A percentile compares a stretch with the other conserved stretches of the same genome.
phyloP scores from a whole-genome alignment of 495 filamentous ascomycete species.

The Pyronema domesticum region DNA sequence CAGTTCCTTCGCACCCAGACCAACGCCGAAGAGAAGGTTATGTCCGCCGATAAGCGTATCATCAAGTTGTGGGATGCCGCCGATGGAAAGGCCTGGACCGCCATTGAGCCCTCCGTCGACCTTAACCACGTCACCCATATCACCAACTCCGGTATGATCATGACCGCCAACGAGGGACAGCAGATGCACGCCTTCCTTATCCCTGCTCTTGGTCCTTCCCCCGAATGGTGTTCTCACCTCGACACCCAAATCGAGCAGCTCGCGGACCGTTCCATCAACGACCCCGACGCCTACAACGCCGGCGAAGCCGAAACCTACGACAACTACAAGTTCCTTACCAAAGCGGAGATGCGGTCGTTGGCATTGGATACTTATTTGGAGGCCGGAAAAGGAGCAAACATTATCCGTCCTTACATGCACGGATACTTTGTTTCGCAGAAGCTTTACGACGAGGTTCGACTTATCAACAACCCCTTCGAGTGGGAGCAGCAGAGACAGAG shows the following conservation, averaged over 20 bases:
- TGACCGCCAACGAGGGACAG: constrained; percentile 88
- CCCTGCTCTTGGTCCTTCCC: constrained; percentile 78
- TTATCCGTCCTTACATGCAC: constrained; percentile 92
- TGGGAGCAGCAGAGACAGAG: constrained; percentile 80
- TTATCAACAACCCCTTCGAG: constrained; percentile 81
- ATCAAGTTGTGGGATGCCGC: constrained; percentile 91
- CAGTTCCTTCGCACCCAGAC: constrained; percentile 45
- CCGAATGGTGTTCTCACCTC: constrained; percentile 88
- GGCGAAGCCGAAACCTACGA: constrained; percentile 65
- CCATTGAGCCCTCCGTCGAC: constrained; percentile 85
- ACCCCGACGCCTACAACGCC: constrained; percentile 42
- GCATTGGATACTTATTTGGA: constrained; percentile 76
- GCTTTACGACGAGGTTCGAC: constrained; percentile 79
- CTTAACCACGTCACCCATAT: constrained; percentile 82
- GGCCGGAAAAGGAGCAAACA: constrained; percentile 41
- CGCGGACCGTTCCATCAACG: constrained; percentile 56
- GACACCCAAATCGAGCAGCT: constrained; percentile 97
- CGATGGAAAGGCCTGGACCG: constrained; percentile 74
- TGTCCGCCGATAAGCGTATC: constrained; percentile 82
- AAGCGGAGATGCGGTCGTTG: constrained; percentile 59
- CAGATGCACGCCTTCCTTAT: constrained; percentile 93
- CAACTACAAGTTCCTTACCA: constrained; percentile 93
- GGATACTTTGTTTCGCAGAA: constrained; percentile 90
- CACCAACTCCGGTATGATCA: constrained; percentile 71
- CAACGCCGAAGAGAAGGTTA: constrained; percentile 65